Evolutionary conservation across 441 rosid species (phyloP), one percentile per base, ranked within the genome.

Genomic region (Viola pubescens): DNA sequence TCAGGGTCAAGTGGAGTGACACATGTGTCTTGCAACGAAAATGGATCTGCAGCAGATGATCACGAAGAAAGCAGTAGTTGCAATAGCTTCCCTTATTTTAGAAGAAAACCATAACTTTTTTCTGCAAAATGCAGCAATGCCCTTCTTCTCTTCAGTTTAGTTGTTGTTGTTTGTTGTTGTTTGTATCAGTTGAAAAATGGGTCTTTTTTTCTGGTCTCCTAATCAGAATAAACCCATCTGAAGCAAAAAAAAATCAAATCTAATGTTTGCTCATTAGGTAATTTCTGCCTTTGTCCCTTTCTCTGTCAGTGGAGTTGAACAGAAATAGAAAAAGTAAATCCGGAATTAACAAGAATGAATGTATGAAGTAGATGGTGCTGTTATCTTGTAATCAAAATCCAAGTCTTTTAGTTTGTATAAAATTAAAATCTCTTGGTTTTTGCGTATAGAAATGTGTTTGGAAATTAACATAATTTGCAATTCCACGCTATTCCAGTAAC

Each of bases 51-150:
- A n/a, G n/a, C n/a, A n/a, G n/a, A n/a, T n/a, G 85, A 82, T 53
- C 81, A 73, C 45, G 89, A 82, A 68, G 94, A 87, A 70, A 84
- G 81, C 46, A 85, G 89, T 71, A 79, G 95, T 76, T 81, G 88
- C 81, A 86, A 80, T 65, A 81, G 87, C 67, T 73, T 78, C 44
- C 77, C 78, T 11, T 67, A 52, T 64, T 72, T 74, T 61, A 76
- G 83, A 77, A 82, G 81, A 73, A 83, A 87, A 81, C 81, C 84
- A 56, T 81, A 77, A 76, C 55, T n/a, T n/a, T n/a, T n/a, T 19
- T 19, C n/a, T n/a, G n/a, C n/a, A n/a, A n/a, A n/a, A n/a, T n/a
- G n/a, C n/a, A n/a, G 67, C 52, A 56, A n/a, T n/a, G n/a, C n/a
- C n/a, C n/a, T n/a, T n/a, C n/a, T n/a, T n/a, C n/a, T n/a, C n/a